A percentile compares a stretch with the other conserved stretches of the same genome.
Evolutionary conservation across 352 stramenopile species (phyloP).

Genomic region (Globisporangium parvum): DNA sequence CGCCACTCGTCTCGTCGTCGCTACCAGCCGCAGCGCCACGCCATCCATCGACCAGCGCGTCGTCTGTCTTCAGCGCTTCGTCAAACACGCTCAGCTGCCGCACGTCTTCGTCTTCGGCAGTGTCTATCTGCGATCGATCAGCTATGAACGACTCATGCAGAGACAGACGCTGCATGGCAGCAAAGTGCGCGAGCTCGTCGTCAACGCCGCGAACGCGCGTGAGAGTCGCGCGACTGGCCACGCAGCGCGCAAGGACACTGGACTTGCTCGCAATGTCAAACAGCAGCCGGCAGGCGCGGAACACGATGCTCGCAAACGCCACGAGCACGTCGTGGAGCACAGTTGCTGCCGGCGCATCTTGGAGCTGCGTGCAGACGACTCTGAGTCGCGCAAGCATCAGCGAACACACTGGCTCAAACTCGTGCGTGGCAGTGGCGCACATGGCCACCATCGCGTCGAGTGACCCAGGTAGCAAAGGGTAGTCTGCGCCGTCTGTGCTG

Average conservation of each 20-base stretch:
- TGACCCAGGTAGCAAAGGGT: not conserved
- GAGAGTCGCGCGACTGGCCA: not conserved
- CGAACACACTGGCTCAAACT: not conserved
- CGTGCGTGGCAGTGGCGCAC: not conserved
- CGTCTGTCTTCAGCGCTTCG: not conserved
- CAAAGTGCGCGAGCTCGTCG: not conserved
- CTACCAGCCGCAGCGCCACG: too few species aligned
- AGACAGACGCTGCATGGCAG: not conserved
- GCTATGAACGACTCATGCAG: too few species aligned
- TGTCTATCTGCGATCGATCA: too few species aligned
- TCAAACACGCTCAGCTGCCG: not conserved
- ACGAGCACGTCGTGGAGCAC: constrained; percentile 1
- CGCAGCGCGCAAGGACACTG: not conserved
- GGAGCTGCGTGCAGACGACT: not conserved
- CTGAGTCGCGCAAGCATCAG: not conserved
- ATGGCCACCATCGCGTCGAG: not conserved
- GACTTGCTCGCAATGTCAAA: not conserved
- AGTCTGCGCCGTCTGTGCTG: too few species aligned
- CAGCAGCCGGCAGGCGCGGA: not conserved
- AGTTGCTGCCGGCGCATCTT: too few species aligned
- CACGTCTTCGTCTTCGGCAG: too few species aligned
- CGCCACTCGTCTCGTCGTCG: too few species aligned
- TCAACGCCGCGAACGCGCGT: not conserved
- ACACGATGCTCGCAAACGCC: not conserved
- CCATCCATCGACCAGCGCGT: not conserved